Percentiles rank a stretch among this genome's conserved stretches.
phyloP scores from a whole-genome alignment of 2,329 filamentous ascomycete species.

The Xylariaceae sp. region DNA sequence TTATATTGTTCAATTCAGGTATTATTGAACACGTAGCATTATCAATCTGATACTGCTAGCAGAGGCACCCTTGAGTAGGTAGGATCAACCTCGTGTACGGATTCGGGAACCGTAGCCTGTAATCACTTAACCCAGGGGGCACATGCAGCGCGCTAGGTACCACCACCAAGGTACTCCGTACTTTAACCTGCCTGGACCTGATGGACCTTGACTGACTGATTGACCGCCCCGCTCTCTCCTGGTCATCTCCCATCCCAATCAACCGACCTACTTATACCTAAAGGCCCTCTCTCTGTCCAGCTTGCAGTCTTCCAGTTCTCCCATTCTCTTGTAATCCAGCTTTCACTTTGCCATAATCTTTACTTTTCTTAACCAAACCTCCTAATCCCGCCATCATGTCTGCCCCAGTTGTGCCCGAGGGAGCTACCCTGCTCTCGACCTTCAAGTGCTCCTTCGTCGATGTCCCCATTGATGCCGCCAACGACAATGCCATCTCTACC shows the following conservation, averaged over 20 bases:
- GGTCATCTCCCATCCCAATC: not conserved
- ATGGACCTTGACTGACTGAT: no score
- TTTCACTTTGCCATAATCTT: not conserved
- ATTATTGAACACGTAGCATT: no score
- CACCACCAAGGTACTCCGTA: no score
- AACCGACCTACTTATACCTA: not conserved
- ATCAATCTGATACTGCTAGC: no score
- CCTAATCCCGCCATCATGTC: slow-evolving; percentile 43
- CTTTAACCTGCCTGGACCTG: no score
- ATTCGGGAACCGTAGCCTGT: no score
- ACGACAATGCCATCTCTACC: slow-evolving; percentile 74
- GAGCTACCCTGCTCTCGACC: slow-evolving; percentile 78
- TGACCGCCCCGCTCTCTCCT: not conserved
- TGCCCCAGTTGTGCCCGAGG: slow-evolving; percentile 49
- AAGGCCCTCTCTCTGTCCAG: not conserved
- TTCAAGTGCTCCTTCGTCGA: slow-evolving; percentile 78
- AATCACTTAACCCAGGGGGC: no score
- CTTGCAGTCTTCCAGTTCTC: not conserved
- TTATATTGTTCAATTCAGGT: no score
- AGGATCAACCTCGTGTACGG: no score
- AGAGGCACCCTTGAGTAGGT: no score
- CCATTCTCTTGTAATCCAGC: not conserved
- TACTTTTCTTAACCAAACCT: not conserved
- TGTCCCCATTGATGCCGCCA: slow-evolving; percentile 68
- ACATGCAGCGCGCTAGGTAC: no score